Evolutionary conservation across 2,329 filamentous ascomycete genomes (phyloP).

Genomic region (Xylaria sp.): DNA sequence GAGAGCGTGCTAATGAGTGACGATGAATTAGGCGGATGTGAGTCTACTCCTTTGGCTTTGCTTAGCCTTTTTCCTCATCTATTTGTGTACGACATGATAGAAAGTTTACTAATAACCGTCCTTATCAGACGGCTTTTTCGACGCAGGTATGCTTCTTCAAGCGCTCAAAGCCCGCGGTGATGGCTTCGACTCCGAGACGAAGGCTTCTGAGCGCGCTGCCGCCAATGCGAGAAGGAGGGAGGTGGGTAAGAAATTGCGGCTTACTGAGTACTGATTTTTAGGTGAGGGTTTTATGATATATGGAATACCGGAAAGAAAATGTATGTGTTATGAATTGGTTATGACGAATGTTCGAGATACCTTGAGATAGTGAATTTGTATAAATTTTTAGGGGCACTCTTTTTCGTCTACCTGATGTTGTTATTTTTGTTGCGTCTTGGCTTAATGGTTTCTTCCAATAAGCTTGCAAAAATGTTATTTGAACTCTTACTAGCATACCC

Average conservation of each 20-base stretch:
- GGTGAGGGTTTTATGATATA: too few relatives aligned
- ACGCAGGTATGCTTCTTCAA: conserved; percentile 92
- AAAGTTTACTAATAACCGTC: conserved; percentile 2
- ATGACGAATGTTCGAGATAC: conserved; percentile 27
- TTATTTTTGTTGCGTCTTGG: not conserved
- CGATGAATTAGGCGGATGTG: conserved; percentile 92
- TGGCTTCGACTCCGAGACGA: conserved; percentile 61
- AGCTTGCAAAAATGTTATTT: not conserved
- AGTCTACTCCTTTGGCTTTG: conserved; percentile 55
- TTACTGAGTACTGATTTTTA: conserved; percentile 70
- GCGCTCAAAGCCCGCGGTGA: conserved; percentile 79
- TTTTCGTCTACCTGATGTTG: not conserved
- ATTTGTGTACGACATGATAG: not conserved
- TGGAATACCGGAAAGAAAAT: too few relatives aligned
- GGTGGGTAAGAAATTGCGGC: conserved; percentile 77
- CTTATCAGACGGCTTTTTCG: conserved; percentile 90
- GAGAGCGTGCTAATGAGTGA: conserved; percentile 80
- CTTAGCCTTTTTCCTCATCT: too few relatives aligned
- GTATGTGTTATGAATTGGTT: conserved; percentile 13
- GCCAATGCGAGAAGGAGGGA: conserved; percentile 70
- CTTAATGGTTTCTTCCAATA: not conserved
- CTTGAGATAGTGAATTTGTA: conserved; percentile 21
- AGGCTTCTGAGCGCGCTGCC: conserved; percentile 67
- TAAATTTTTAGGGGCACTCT: not conserved
- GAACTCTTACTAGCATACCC: not conserved